Evolutionary conservation across 164 flowering plant species (phyloP).

Genomic region (Piper betle): DNA sequence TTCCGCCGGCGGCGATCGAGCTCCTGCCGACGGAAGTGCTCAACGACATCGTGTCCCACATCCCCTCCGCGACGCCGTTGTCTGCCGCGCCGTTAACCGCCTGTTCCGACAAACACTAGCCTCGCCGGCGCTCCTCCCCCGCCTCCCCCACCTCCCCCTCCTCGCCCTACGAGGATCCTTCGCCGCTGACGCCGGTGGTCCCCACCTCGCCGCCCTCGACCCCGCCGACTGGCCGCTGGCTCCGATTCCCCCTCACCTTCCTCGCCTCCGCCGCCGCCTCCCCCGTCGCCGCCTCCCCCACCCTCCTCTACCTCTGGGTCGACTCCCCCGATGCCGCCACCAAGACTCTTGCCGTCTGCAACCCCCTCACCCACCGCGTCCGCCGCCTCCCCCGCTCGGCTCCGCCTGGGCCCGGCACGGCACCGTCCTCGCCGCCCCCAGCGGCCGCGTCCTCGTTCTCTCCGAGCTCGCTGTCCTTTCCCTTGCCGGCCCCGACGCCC

Average conservation of each 20-base stretch:
- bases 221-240: constrained; percentile 36
- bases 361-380: constrained; percentile 55
- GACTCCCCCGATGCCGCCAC: constrained; percentile 21
- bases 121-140: constrained; percentile 38
- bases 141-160: constrained; percentile 28
- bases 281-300: constrained; percentile 31
- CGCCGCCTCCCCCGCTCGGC: constrained; percentile 57
- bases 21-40: no score
- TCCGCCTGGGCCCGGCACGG: constrained; percentile 98
- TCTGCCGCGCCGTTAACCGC: constrained; percentile 53
- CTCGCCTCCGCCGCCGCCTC: constrained; percentile 27
- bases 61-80: constrained; percentile 58
- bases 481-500: constrained; percentile 19
- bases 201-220: constrained; percentile 41
- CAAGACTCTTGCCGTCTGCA: constrained; percentile 53
- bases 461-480: constrained; percentile 68
- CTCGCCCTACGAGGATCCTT: constrained; percentile 30
- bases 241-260: constrained; percentile 51
- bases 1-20: no score
- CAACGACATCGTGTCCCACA: no score
- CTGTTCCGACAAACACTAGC: constrained; percentile 47
- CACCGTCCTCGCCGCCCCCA: constrained; percentile 46
- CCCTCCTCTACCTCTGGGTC: constrained; percentile 59
- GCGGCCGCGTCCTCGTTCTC: constrained; percentile 49
- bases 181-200: constrained; percentile 45